These are phyloP conservation scores for Rhizopogon vinicolor DNA, from an alignment of 768 basidiomycete genomes.

Conservation along the genomic window DNA sequence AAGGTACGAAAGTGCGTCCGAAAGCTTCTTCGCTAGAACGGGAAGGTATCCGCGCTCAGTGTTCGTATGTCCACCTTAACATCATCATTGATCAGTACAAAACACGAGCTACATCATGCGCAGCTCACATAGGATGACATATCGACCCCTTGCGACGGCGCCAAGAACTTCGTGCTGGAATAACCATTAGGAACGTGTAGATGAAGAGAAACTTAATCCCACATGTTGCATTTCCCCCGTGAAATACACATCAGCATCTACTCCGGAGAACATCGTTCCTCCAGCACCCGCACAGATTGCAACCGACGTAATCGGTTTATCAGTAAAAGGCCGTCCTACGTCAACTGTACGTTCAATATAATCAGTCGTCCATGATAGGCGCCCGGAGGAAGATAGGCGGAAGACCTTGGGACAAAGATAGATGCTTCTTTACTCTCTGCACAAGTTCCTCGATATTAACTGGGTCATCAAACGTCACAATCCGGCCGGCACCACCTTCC, in stretches of 20 bases:
- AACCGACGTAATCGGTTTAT: conserved; percentile 47
- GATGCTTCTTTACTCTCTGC: conserved; percentile 61
- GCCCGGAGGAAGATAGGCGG: conserved; percentile 1
- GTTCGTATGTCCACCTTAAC: conserved; percentile 82
- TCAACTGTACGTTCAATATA: conserved; percentile 43
- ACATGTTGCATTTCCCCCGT: conserved; percentile 95
- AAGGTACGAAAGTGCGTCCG: conserved; percentile 40
- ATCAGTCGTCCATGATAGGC: not conserved
- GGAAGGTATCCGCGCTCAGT: conserved; percentile 93
- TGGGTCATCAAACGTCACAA: conserved; percentile 57
- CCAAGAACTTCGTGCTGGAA: conserved; percentile 83
- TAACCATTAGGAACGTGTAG: conserved; percentile 13
- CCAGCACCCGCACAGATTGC: conserved; percentile 94
- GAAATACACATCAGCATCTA: conserved; percentile 80
- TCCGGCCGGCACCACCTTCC: conserved; percentile 63
- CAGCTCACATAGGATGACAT: conserved; percentile 79
- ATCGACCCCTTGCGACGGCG: conserved; percentile 66
- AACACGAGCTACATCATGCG: conserved; percentile 5
- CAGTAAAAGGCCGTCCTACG: conserved; percentile 48
- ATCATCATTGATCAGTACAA: conserved; percentile 9
- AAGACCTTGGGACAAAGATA: conserved; percentile 56
- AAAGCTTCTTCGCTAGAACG: conserved; percentile 61
- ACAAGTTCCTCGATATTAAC: conserved; percentile 59
- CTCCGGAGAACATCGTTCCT: conserved; percentile 65
- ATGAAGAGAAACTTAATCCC: conserved; percentile 20